Conservation (phyloP, 176 grass and related monocot genomes). For the Phoenix roebelenii region DNA sequence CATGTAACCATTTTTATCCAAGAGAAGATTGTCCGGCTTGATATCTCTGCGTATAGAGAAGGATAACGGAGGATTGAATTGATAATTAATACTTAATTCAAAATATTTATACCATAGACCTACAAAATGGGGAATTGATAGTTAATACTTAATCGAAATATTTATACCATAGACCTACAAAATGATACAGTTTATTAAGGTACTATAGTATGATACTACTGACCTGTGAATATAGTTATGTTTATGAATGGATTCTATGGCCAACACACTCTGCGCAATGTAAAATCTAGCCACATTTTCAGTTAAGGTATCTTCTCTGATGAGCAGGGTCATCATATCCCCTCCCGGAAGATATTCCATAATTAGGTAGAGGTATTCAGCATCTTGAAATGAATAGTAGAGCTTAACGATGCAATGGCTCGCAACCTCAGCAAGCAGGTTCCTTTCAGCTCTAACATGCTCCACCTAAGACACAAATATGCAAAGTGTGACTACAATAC, state of each 20-base stretch:
- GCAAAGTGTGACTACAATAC: background rate
- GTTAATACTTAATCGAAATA: too few relatives aligned
- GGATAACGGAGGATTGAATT: background rate
- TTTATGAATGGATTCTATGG: slow-evolving; percentile 96
- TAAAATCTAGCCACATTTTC: slow-evolving; percentile 88
- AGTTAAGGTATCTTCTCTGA: slow-evolving; percentile 90
- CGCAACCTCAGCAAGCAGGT: slow-evolving; percentile 90
- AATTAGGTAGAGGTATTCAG: slow-evolving; percentile 82
- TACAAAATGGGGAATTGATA: too few relatives aligned
- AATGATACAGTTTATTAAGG: too few relatives aligned
- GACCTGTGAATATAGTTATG: slow-evolving; percentile 99
- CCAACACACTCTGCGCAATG: slow-evolving; percentile 86
- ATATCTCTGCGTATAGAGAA: slow-evolving; percentile 67
- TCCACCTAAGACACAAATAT: slow-evolving; percentile 46
- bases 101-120: too few relatives aligned
- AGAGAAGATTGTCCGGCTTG: slow-evolving; percentile 91
- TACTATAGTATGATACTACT: background rate
- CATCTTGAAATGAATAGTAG: slow-evolving; percentile 97
- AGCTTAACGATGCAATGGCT: slow-evolving; percentile 95
- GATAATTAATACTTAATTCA: background rate
- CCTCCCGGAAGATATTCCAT: slow-evolving; percentile 98
- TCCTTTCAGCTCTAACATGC: slow-evolving; percentile 99
- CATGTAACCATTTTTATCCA: slow-evolving; percentile 97
- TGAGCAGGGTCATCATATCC: slow-evolving; percentile 97
- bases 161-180: too few relatives aligned